Percentiles rank a stretch among this genome's conserved stretches.
phyloP scores from a whole-genome alignment of 371 early-diverging fungal genomes.

The Umbelopsis sp. region DNA sequence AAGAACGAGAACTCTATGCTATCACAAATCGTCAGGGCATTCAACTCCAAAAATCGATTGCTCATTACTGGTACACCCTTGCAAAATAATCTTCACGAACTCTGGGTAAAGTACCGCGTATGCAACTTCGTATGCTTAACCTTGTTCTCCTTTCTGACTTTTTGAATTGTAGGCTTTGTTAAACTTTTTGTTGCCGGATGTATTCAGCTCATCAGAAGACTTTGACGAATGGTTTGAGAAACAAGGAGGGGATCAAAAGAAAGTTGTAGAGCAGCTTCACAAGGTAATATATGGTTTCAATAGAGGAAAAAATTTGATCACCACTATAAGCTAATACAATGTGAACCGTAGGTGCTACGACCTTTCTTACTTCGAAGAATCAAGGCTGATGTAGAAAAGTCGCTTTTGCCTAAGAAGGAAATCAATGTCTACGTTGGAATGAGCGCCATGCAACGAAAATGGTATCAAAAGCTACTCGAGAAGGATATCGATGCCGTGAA shows the following conservation, averaged over 20 bases:
- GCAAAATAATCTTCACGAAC: conserved; percentile 98
- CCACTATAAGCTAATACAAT: too few relatives aligned
- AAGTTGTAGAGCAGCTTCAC: conserved; percentile 90
- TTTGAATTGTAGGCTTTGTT: conserved; percentile 73
- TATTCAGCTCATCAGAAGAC: conserved; percentile 90
- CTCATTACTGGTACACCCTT: conserved; percentile 99
- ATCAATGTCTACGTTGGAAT: conserved; percentile 96
- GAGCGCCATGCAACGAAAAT: conserved; percentile 94
- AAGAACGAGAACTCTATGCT: conserved; percentile 98
- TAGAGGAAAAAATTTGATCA: too few relatives aligned
- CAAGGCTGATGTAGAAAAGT: conserved; percentile 98
- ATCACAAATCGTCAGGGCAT: conserved; percentile 87
- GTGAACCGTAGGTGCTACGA: conserved; percentile 62
- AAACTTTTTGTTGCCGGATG: conserved; percentile 97
- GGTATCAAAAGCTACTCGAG: conserved; percentile 97
- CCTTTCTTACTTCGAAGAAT: conserved; percentile 98
- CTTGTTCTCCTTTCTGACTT: not conserved
- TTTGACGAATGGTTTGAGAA: conserved; percentile 92
- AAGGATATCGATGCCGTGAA: conserved; percentile 98
- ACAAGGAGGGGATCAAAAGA: conserved; percentile 80
- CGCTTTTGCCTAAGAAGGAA: conserved; percentile 96
- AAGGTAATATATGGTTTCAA: conserved; percentile 52
- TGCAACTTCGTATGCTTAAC: not conserved
- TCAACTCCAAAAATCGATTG: conserved; percentile 90
- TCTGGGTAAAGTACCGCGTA: conserved; percentile 70